A percentile compares a stretch with the other conserved stretches of the same genome.
These are phyloP conservation scores for Metarhizium guizhouense DNA, from an alignment of 2,329 filamentous ascomycete species.

Conservation along the genomic window DNA sequence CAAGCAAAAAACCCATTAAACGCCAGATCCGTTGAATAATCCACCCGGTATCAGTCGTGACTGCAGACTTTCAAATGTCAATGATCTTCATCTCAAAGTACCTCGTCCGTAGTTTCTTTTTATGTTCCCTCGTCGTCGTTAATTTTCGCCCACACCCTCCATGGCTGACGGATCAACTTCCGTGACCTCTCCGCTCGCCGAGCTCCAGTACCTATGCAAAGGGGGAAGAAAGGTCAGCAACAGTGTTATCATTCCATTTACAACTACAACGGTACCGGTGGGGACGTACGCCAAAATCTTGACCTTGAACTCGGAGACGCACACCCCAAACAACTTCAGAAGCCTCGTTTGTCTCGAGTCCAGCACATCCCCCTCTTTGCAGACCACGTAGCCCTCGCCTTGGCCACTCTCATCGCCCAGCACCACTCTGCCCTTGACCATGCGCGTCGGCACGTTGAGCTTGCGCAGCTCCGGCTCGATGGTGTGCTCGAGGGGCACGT, in stretches of 20 bases:
- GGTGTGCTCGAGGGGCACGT: constrained; percentile 78
- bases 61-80: constrained; percentile 11
- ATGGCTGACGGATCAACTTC: constrained; percentile 36
- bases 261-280: background rate
- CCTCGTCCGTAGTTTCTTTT: background rate
- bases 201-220: constrained; percentile 47
- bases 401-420: constrained; percentile 50
- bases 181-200: constrained; percentile 49
- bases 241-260: background rate
- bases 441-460: constrained; percentile 78
- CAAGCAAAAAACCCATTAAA: constrained; percentile 21
- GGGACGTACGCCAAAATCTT: constrained; percentile 60
- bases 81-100: background rate
- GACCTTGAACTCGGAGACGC: constrained; percentile 84
- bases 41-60: constrained; percentile 27
- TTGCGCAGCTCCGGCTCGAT: constrained; percentile 86
- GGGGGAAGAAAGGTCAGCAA: background rate
- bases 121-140: constrained; percentile 5
- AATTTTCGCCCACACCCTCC: constrained; percentile 24
- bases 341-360: constrained; percentile 89
- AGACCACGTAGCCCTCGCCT: constrained; percentile 61
- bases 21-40: constrained; percentile 23
- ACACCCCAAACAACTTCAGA: constrained; percentile 87
- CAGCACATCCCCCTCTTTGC: constrained; percentile 73
- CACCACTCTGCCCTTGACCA: constrained; percentile 82